These are phyloP conservation scores for Seminavis robusta DNA, from an alignment of 108 stramenopile genomes.

Conservation along the genomic window DNA sequence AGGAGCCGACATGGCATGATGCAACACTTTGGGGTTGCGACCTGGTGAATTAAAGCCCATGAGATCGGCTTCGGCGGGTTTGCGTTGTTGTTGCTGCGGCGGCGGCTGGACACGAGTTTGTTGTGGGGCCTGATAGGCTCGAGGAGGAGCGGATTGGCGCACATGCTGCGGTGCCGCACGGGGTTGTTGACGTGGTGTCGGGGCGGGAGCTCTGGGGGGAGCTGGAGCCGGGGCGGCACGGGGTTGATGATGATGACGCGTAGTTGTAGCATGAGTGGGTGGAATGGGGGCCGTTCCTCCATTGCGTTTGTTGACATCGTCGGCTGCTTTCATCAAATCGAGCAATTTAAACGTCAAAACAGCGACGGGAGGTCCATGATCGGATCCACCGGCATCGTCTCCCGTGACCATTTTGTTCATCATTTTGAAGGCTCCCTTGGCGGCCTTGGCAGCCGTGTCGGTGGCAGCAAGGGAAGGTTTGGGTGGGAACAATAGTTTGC, in stretches of 20 bases:
- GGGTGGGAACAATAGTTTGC: constrained; percentile 54
- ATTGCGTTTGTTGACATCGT: constrained; percentile 35
- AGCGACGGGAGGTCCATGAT: constrained; percentile 42
- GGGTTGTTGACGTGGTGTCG: constrained; percentile 16
- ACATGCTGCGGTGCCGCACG: constrained; percentile 16
- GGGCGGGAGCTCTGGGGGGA: background rate
- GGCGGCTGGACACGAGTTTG: constrained; percentile 5
- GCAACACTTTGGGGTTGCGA: constrained; percentile 16
- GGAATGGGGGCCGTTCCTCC: too few species aligned
- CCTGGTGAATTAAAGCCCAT: constrained; percentile 69
- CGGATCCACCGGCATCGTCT: constrained; percentile 37
- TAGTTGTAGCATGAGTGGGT: constrained; percentile 5
- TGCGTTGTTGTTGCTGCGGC: constrained; percentile 11
- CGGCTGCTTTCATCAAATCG: constrained; percentile 62
- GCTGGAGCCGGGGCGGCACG: background rate
- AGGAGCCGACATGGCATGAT: constrained; percentile 57
- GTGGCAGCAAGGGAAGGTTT: constrained; percentile 5
- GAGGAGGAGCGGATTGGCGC: constrained; percentile 7
- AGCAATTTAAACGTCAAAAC: constrained; percentile 81
- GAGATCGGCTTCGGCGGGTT: constrained; percentile 36
- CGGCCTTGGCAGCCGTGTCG: constrained; percentile 58
- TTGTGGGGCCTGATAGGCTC: constrained; percentile 9
- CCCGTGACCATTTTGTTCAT: constrained; percentile 53
- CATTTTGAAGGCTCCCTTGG: constrained; percentile 78
- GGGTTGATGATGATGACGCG: constrained; percentile 3